Evolutionary conservation across 352 stramenopile genomes (phyloP), one percentile per base, ranked within the genome.

Genomic region (Phytophthora tentaculata): DNA sequence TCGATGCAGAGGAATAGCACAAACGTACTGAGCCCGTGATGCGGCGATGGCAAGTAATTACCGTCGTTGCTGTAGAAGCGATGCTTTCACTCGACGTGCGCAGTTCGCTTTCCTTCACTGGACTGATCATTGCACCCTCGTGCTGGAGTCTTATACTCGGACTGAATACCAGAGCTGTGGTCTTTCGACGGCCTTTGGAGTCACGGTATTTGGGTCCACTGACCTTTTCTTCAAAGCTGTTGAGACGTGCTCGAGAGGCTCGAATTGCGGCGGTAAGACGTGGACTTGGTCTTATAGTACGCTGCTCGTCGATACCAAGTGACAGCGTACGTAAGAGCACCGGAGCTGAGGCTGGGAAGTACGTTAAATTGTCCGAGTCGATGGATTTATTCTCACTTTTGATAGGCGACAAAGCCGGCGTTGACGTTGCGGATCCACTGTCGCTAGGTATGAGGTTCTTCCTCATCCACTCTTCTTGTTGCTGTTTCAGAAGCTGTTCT

Each of bases 391-490:
- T 76, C 4, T 66, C 63, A 19, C 28, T 67, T n/a, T 61, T 69
- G 23, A 32, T 63, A 57, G 51, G 45, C 37, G 54, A 67, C 35
- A 65, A 19, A 2, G 51, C 56, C 57, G 55, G 54, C 35, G 53
- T 78, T 20, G 80, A 67, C 0, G 76, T 81, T 23, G 81, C 52
- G 19, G 72, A 69, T 26, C 58, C 72, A 10, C 10, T 3, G 24
- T 63, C 54, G 23, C 24, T 56, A 7, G 51, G 26, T 45, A 74
- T 74, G 16, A 77, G 65, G 28, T 78, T 65, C 62, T 69, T 69
- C 8, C 76, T 79, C 79, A 92, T 89, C 84, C 84, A 92, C 39
- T 89, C 82, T 24, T 90, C 79, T 47, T 92, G 84, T 58, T 92
- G 82, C 52, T 88, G 75, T 35, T 92, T 90, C 1, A 92, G 73